Evolutionary conservation across 345 rosid species (phyloP).

Genomic region (Hibiscus trionum): DNA sequence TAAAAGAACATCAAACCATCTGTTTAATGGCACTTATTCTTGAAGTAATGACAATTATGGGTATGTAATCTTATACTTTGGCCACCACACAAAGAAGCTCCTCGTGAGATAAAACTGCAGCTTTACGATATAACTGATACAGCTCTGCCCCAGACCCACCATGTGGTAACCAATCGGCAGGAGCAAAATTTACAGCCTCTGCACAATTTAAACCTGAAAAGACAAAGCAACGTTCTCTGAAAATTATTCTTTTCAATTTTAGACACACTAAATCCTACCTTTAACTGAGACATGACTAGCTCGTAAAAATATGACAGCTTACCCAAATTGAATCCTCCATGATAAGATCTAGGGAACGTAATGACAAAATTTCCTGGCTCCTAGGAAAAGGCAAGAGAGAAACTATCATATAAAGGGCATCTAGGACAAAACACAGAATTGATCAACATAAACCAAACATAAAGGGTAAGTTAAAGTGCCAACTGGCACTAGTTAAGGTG

Average conservation of each 20-base stretch:
- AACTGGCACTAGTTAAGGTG: not conserved
- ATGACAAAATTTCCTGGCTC: constrained; percentile 96
- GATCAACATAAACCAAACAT: not conserved
- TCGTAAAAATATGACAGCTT: constrained; percentile 18
- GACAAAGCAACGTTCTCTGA: constrained; percentile 1
- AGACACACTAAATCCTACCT: constrained; percentile 2
- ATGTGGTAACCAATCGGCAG: constrained; percentile 97
- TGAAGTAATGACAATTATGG: not conserved
- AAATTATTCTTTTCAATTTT: not conserved
- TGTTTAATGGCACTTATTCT: constrained; percentile 2
- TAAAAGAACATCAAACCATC: not conserved
- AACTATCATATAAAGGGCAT: constrained; percentile 10
- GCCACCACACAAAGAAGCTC: constrained; percentile 96
- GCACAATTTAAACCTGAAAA: constrained; percentile 90
- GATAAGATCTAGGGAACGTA: constrained; percentile 93
- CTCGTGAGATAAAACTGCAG: constrained; percentile 88
- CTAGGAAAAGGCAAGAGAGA: constrained; percentile 35
- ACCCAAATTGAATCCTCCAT: constrained; percentile 97
- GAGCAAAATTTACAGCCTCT: constrained; percentile 97
- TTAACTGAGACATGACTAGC: constrained; percentile 8
- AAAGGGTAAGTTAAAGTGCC: not conserved
- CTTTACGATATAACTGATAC: constrained; percentile 71
- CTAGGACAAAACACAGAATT: constrained; percentile 1
- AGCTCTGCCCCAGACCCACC: constrained; percentile 80
- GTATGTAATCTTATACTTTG: constrained; percentile 36